Conservation (phyloP, 2,329 filamentous ascomycete genomes). For the Claviceps cyperi region DNA sequence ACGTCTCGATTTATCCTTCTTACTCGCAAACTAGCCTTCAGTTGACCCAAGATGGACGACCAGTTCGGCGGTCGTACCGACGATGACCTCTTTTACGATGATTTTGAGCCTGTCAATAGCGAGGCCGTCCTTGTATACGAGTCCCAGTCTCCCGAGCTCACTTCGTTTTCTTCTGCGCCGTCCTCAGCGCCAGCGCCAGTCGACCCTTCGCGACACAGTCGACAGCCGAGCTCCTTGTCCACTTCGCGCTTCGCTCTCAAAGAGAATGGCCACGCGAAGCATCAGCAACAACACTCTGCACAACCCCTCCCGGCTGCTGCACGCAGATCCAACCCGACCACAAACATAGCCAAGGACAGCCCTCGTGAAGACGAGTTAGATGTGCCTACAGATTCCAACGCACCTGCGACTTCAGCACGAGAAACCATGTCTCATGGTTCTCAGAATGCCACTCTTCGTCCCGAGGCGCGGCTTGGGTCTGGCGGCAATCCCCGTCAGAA, state of each 20-base stretch:
- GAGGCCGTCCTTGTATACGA: slow-evolving; percentile 16
- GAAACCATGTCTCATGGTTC: slow-evolving; percentile 7
- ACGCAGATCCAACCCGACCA: neutral
- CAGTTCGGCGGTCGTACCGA: slow-evolving; percentile 47
- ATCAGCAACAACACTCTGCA: slow-evolving; percentile 1
- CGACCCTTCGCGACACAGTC: slow-evolving; percentile 6
- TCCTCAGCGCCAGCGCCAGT: slow-evolving; percentile 4
- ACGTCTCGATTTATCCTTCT: neutral
- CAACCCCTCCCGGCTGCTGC: slow-evolving; percentile 5
- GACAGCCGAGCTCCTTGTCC: slow-evolving; percentile 4
- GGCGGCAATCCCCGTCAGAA: slow-evolving; percentile 46
- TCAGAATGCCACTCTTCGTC: slow-evolving; percentile 20
- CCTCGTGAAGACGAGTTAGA: neutral
- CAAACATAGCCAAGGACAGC: neutral
- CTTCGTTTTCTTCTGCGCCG: slow-evolving; percentile 3
- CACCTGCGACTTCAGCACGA: slow-evolving; percentile 15
- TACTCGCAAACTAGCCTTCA: neutral
- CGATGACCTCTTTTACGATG: slow-evolving; percentile 48
- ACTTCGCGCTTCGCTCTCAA: slow-evolving; percentile 8
- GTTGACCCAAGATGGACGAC: slow-evolving; percentile 33
- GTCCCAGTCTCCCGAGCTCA: slow-evolving; percentile 5
- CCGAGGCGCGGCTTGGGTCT: slow-evolving; percentile 32
- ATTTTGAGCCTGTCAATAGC: slow-evolving; percentile 40
- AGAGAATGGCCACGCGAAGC: slow-evolving; percentile 6
- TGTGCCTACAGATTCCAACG: slow-evolving; percentile 16